Percentiles rank a stretch among this genome's conserved stretches.
phyloP scores from a whole-genome alignment of 2,329 filamentous ascomycete species.

The Rutstroemia sp. region DNA sequence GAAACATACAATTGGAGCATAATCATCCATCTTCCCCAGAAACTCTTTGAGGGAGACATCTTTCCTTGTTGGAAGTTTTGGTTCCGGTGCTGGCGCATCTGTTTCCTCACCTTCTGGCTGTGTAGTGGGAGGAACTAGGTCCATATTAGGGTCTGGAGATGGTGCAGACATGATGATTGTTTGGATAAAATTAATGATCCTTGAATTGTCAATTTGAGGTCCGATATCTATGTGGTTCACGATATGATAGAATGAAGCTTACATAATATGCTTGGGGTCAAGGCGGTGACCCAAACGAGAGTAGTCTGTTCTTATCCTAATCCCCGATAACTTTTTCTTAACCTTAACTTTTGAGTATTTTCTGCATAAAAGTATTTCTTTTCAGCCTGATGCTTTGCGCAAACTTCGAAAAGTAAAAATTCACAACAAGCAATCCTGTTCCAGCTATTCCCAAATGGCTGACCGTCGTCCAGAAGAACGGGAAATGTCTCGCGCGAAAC shows the following conservation, averaged over 20 bases:
- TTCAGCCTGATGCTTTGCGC: constrained; percentile 17
- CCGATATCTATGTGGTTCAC: not conserved
- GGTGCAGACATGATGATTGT: constrained; percentile 25
- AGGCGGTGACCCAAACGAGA: constrained; percentile 11
- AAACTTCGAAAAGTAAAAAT: constrained; percentile 20
- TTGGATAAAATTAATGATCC: constrained; percentile 3
- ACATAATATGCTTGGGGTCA: not conserved
- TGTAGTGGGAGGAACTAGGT: constrained; percentile 23
- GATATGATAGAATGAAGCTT: constrained; percentile 3
- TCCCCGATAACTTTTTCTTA: constrained; percentile 9
- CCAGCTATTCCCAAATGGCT: constrained; percentile 37
- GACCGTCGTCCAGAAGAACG: constrained; percentile 47
- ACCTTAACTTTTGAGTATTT: not conserved
- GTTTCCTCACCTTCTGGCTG: constrained; percentile 30
- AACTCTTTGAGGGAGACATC: constrained; percentile 91
- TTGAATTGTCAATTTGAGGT: not conserved
- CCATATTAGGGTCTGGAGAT: constrained; percentile 28
- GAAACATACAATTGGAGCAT: constrained; percentile 81
- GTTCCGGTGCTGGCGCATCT: constrained; percentile 44
- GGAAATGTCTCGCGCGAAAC: constrained; percentile 39
- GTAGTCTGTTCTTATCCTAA: not conserved
- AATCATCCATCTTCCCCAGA: constrained; percentile 94
- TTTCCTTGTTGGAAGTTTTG: constrained; percentile 71
- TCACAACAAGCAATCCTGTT: constrained; percentile 14
- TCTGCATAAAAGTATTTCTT: constrained; percentile 1